A percentile compares a stretch with the other conserved stretches of the same genome.
Conservation (phyloP, 2,329 filamentous ascomycete species). For the Corniculantispora saksenae region DNA sequence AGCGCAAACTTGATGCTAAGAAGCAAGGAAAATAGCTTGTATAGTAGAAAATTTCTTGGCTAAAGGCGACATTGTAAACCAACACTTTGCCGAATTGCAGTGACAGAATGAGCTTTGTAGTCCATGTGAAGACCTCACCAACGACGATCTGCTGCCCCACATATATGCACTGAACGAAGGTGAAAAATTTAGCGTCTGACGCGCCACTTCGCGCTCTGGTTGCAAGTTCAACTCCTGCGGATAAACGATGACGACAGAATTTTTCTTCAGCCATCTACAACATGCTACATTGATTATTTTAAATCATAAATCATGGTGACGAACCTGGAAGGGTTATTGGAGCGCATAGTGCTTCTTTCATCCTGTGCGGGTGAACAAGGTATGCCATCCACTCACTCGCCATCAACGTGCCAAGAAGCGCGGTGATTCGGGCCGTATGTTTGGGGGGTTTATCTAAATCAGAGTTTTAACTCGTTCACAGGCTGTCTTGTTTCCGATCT, state of each 20-base stretch:
- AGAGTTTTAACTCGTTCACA: slow-evolving; percentile 18
- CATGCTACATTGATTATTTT: background rate
- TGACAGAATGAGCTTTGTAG: no score
- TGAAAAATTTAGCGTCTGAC: slow-evolving; percentile 12
- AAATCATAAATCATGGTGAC: slow-evolving; percentile 32
- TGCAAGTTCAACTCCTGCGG: slow-evolving; percentile 19
- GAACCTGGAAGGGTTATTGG: slow-evolving; percentile 42
- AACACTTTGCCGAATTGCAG: no score
- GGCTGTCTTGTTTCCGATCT: slow-evolving; percentile 36
- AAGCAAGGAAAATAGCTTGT: background rate
- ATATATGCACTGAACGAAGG: background rate
- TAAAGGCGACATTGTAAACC: background rate
- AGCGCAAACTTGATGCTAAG: slow-evolving; percentile 32
- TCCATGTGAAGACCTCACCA: no score
- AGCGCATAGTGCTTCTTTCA: slow-evolving; percentile 37
- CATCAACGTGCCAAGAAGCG: no score
- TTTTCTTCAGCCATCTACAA: slow-evolving; percentile 8
- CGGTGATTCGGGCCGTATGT: no score
- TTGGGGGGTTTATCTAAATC: no score
- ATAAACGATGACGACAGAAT: background rate
- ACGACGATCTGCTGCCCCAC: background rate
- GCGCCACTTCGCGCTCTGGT: slow-evolving; percentile 9
- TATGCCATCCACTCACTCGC: slow-evolving; percentile 23
- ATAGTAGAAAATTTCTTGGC: background rate
- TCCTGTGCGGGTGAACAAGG: slow-evolving; percentile 41